Evolutionary conservation across 257 asterid species (phyloP).

Genomic region (Jasminum sambac): DNA sequence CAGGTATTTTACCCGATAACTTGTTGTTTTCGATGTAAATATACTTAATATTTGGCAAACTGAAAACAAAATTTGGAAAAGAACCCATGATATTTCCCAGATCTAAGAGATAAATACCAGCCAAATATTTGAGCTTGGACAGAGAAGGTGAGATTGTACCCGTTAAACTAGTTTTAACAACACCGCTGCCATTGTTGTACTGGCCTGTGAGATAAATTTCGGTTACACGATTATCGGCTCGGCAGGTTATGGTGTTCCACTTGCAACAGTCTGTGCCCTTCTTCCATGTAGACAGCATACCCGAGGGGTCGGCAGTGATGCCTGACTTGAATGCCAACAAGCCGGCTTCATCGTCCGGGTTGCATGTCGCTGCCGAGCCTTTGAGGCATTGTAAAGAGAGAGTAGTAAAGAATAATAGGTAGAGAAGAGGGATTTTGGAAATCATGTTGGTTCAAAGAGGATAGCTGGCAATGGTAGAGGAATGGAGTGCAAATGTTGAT

Average conservation of each 20-base stretch:
- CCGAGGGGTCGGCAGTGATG: slow-evolving; percentile 69
- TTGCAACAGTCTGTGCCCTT: slow-evolving; percentile 75
- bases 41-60: slow-evolving; percentile 30
- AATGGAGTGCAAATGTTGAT: neutral
- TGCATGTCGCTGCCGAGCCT: slow-evolving; percentile 50
- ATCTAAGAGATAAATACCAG: slow-evolving; percentile 38
- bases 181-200: slow-evolving; percentile 30
- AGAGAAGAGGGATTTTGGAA: slow-evolving; percentile 13
- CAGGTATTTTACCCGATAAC: slow-evolving; percentile 59
- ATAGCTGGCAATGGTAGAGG: neutral
- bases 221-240: slow-evolving; percentile 46
- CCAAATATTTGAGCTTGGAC: slow-evolving; percentile 47
- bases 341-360: slow-evolving; percentile 64
- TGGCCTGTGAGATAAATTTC: slow-evolving; percentile 31
- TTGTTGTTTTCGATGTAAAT: slow-evolving; percentile 57
- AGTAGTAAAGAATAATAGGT: slow-evolving; percentile 19
- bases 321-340: slow-evolving; percentile 64
- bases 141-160: slow-evolving; percentile 68
- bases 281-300: slow-evolving; percentile 57
- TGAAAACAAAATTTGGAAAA: slow-evolving; percentile 45
- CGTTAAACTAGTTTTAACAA: slow-evolving; percentile 23
- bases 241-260: slow-evolving; percentile 62
- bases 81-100: slow-evolving; percentile 53
- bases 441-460: slow-evolving; percentile 18
- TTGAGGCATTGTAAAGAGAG: slow-evolving; percentile 16